phyloP scores from a whole-genome alignment of 257 asterid species.

The Plantago ovata region DNA sequence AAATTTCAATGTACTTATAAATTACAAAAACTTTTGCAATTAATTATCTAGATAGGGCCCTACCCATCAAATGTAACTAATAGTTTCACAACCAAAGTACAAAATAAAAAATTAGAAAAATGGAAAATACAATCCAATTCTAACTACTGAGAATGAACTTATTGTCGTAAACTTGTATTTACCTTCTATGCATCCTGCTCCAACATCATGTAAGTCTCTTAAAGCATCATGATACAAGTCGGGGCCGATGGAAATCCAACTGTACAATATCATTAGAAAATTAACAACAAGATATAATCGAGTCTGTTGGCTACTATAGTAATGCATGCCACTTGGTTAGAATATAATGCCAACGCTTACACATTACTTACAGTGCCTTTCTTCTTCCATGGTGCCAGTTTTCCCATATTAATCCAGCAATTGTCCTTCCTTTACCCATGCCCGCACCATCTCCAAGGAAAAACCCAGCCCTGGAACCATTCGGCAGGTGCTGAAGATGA shows the following conservation, averaged over 20 bases:
- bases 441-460: constrained; percentile 99
- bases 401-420: constrained; percentile 98
- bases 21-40: constrained; percentile 2
- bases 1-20: not conserved
- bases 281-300: constrained; percentile 16
- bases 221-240: constrained; percentile 94
- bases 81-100: not conserved
- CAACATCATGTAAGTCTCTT: constrained; percentile 94
- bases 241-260: constrained; percentile 99
- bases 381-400: constrained; percentile 90
- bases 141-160: too few relatives aligned
- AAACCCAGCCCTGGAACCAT: constrained; percentile 92
- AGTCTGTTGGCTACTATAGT: constrained; percentile 12
- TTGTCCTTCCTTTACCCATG: constrained; percentile 96
- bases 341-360: constrained; percentile 18
- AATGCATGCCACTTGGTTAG: constrained; percentile 7
- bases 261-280: constrained; percentile 34
- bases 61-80: constrained; percentile 17
- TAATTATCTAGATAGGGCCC: constrained; percentile 16
- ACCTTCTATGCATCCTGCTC: constrained; percentile 84
- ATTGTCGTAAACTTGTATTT: constrained; percentile 7
- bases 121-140: too few relatives aligned
- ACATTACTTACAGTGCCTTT: constrained; percentile 72
- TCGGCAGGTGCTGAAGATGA: constrained; percentile 87
- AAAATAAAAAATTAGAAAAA: not conserved